A percentile compares a stretch with the other conserved stretches of the same genome.
Conservation (phyloP, 495 filamentous ascomycete genomes). For the Neurospora sp. region DNA sequence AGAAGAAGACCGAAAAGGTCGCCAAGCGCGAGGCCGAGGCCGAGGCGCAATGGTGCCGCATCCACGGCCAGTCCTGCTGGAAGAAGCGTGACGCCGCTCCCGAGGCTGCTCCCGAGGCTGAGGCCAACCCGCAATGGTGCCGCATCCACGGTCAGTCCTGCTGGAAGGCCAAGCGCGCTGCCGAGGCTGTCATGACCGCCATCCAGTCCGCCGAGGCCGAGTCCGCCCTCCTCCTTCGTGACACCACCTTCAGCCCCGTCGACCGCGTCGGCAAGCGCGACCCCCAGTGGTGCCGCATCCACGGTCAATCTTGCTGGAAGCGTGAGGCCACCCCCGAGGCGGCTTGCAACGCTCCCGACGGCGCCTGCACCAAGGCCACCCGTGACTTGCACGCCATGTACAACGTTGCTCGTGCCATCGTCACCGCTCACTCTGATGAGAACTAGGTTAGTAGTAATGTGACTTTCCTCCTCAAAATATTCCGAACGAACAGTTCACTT, state of each 20-base stretch:
- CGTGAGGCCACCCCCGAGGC: constrained; percentile 17
- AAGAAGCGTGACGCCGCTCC: constrained; percentile 4
- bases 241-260: constrained; percentile 10
- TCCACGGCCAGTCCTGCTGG: constrained; percentile 19
- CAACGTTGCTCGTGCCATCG: constrained; percentile 20
- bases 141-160: constrained; percentile 18
- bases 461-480: background rate
- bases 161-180: constrained; percentile 22
- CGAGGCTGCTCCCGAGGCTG: constrained; percentile 2
- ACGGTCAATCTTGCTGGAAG: constrained; percentile 23
- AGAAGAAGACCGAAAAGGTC: background rate
- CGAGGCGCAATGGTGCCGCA: constrained; percentile 13
- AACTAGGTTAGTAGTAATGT: background rate
- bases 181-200: constrained; percentile 23
- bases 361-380: constrained; percentile 24
- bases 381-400: constrained; percentile 27
- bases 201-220: constrained; percentile 10
- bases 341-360: constrained; percentile 17
- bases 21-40: constrained; percentile 18
- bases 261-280: constrained; percentile 13
- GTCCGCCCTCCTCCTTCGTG: background rate
- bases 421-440: constrained; percentile 12
- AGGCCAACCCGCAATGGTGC: constrained; percentile 19
- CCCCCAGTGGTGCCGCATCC: constrained; percentile 4
- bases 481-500: background rate